phyloP scores from a whole-genome alignment of 768 basidiomycete species.

The Nevesoporus exiguus region DNA sequence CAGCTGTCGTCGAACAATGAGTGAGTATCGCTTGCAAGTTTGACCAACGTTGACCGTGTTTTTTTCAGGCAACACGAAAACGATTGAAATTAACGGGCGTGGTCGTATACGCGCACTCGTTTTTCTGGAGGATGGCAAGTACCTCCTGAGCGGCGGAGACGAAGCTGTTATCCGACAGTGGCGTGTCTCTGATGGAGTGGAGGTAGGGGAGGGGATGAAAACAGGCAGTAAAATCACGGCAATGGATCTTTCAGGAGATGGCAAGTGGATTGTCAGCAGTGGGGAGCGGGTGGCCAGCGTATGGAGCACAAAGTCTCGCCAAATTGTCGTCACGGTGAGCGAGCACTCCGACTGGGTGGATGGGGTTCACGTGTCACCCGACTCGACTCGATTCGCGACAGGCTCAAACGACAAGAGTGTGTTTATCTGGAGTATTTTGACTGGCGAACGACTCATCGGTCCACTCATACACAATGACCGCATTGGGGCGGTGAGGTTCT shows the following conservation, averaged over 20 bases:
- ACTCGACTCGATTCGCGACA: background rate
- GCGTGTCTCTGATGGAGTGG: background rate
- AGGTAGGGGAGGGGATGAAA: background rate
- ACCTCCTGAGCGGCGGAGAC: background rate
- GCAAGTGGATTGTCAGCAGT: slow-evolving; percentile 1
- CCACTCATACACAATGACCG: background rate
- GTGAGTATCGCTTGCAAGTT: background rate
- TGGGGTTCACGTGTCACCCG: background rate
- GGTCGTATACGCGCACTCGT: background rate
- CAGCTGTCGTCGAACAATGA: background rate
- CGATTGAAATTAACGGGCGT: background rate
- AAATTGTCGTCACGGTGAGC: background rate
- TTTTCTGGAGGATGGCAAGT: background rate
- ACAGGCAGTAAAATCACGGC: background rate
- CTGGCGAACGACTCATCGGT: background rate
- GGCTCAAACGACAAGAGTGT: background rate
- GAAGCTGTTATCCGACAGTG: slow-evolving; percentile 1
- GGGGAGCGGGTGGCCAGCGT: background rate
- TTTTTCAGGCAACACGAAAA: background rate
- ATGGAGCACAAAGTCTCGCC: background rate
- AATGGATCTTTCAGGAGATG: background rate
- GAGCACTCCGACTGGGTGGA: background rate
- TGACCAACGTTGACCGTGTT: background rate
- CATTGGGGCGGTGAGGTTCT: background rate
- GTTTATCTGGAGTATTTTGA: background rate